Evolutionary conservation across 2,329 filamentous ascomycete genomes (phyloP).

Genomic region (Aspergillus sp.): DNA sequence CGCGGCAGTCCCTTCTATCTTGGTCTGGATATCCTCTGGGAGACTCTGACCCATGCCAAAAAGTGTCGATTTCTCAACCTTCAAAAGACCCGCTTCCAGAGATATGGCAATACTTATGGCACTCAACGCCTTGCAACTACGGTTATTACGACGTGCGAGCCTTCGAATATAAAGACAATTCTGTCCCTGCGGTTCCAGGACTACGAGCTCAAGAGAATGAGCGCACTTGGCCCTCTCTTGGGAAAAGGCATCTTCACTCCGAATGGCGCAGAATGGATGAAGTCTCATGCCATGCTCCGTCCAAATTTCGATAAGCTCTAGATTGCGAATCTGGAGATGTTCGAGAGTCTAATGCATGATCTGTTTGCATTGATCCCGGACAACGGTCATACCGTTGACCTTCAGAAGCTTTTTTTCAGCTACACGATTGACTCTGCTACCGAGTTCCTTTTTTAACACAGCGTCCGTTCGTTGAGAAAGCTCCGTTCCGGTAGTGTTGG

Average conservation of each 20-base stretch:
- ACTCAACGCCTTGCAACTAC: background rate
- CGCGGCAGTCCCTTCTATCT: too few species aligned
- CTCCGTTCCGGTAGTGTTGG: background rate
- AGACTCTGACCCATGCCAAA: too few species aligned
- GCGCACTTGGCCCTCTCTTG: conserved; percentile 15
- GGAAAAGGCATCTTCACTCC: conserved; percentile 22
- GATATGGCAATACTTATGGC: background rate
- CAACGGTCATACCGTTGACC: conserved; percentile 56
- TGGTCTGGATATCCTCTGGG: too few species aligned
- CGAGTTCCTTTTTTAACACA: conserved; percentile 65
- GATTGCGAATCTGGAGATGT: background rate
- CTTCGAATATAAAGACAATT: background rate
- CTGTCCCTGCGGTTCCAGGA: background rate
- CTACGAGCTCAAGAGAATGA: background rate
- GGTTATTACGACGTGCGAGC: background rate
- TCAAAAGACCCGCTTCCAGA: background rate
- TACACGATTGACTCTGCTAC: conserved; percentile 67
- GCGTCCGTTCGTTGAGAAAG: conserved; percentile 45
- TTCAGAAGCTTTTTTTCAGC: conserved; percentile 63
- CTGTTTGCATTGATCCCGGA: conserved; percentile 6
- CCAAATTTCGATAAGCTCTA: conserved; percentile 20
- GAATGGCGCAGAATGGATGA: conserved; percentile 13
- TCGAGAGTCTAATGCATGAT: conserved; percentile 7
- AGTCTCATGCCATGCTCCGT: conserved; percentile 13
- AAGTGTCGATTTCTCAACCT: too few species aligned